Evolutionary conservation across 2,329 filamentous ascomycete genomes (phyloP), one percentile per base, ranked within the genome.

Genomic region (Monilinia fructigena): DNA sequence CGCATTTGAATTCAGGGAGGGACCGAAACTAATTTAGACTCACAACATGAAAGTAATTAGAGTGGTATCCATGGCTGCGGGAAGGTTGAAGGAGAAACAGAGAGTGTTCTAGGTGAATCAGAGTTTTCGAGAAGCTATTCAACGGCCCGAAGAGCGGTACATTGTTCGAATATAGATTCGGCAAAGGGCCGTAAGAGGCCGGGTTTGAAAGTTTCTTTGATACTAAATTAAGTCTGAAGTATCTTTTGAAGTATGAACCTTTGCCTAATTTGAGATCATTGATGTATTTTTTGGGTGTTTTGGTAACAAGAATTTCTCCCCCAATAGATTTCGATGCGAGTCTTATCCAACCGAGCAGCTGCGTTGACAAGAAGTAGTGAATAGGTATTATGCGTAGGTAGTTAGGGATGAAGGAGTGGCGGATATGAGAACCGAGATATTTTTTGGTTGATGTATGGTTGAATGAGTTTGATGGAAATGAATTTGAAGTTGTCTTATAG

Each of bases 1-100:
- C 40, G 40, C 26, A 38, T 31, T 64, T 40, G 28, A 58, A 53
- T 28, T 64, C 16, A 16, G 28, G 28, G 62, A 42, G 35, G 62
- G 48, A 58, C 38, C 4, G 31, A 26, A 58, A 58, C n/a, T 4
- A 12, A 59, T 48, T 16, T 50, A 6, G 26, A 58, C 62, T 58
- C 80, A 89, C 86, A 89, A 78, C 78, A 87, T 82, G 76, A 90
- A 90, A 68, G 88, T 89, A 75, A 89, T 83, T 71, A 90, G 85
- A 67, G 88, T 88, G 28, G 87, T 89, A 53, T 74, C 73, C 73
- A 74, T 74, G 26, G 55, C 68, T 67, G 56, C 67, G 70, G 56
- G 65, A 63, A 63, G 70, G 68, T 70, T 48, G 64, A 69, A 66
- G 55, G 62, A 50, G 63, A 64, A 48, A 50, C n/a, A 26, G n/a